phyloP scores from a whole-genome alignment of 2,329 filamentous ascomycete species.

The Ophiostoma ulmi region DNA sequence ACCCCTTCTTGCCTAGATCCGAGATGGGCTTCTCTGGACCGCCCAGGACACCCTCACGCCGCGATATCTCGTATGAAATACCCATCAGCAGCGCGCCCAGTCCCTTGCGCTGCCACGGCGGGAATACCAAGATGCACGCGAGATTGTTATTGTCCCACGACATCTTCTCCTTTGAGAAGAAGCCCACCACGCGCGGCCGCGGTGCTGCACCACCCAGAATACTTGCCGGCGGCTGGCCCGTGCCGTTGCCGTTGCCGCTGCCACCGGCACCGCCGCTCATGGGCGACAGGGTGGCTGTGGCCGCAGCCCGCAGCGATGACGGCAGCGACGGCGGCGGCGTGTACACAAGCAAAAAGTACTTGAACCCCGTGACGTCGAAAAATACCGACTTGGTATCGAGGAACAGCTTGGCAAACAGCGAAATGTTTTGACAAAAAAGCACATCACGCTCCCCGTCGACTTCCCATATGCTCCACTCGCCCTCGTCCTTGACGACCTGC shows the following conservation, averaged over 20 bases:
- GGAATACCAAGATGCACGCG: constrained; percentile 92
- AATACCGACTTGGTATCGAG: constrained; percentile 98
- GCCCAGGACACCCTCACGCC: constrained; percentile 74
- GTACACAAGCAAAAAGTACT: constrained; percentile 88
- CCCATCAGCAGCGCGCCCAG: constrained; percentile 87
- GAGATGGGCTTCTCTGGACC: constrained; percentile 93
- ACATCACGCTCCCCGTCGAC: constrained; percentile 84
- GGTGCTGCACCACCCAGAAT: constrained; percentile 19
- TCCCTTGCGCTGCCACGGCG: constrained; percentile 88
- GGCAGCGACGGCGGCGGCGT: constrained; percentile 43
- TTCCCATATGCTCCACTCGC: constrained; percentile 82
- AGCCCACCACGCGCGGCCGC: constrained; percentile 63
- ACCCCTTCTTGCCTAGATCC: constrained; percentile 75
- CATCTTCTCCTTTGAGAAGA: constrained; percentile 98
- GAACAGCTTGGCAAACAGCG: constrained; percentile 93
- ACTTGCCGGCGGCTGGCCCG: constrained; percentile 11
- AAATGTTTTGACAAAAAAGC: constrained; percentile 91
- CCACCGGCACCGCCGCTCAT: constrained; percentile 17
- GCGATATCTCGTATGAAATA: constrained; percentile 85
- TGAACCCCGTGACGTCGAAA: constrained; percentile 90
- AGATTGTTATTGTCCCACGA: constrained; percentile 99
- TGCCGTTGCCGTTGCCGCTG: constrained; percentile 7
- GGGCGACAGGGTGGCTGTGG: constrained; percentile 22
- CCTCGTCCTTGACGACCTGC: constrained; percentile 51
- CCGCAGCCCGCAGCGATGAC: constrained; percentile 16